Evolutionary conservation across 495 filamentous ascomycete genomes (phyloP), one percentile per base, ranked within the genome.

Genomic region (Niebla homalea): DNA sequence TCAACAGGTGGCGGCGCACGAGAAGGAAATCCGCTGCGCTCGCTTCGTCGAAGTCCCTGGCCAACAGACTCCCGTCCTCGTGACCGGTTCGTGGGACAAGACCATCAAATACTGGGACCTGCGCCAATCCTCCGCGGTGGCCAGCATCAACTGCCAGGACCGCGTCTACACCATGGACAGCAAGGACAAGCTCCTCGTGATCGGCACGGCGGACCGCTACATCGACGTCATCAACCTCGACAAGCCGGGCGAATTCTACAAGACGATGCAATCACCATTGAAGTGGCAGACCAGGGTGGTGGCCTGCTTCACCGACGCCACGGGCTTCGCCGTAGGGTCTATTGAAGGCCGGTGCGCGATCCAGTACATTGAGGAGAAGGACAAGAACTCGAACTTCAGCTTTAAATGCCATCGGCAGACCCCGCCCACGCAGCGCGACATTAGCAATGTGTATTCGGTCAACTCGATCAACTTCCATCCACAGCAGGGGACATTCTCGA

Each of bases 81-180:
- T 89, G 21, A 92, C 90, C 1, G 90, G 90, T 35, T 89, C 84
- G 2, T 97, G 90, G 90, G 90, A 97, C 69, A 93, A 92, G 71
- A 92, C 81, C 1, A 70, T 97, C 65, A 94, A 92, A 64, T 94
- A 90, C 69, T 97, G 90, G 90, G 90, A 97, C 63, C 64, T 94
- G 43, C 81, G 88, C 16, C 71, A 76, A 53, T 64, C 69, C 35
- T 71, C 64, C 12, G 77, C 87, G 11, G 78, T 84, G 43, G 84
- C 74, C 5, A 69, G 69, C 7, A 56, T 95, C 3, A 66, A 76
- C 19, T 81, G 81, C 53, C 81, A 83, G 52, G 87, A 96, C 56
- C 80, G 89, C 44, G 75, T 94, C 41, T 96, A 94, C 70, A 77
- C 79, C 26, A 84, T 96, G 77, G 88, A 94, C 64, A 80, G 86